Base-by-base conservation (phyloP, 164 flowering plant species). In the Tetrastigma voinierianum region DNA sequence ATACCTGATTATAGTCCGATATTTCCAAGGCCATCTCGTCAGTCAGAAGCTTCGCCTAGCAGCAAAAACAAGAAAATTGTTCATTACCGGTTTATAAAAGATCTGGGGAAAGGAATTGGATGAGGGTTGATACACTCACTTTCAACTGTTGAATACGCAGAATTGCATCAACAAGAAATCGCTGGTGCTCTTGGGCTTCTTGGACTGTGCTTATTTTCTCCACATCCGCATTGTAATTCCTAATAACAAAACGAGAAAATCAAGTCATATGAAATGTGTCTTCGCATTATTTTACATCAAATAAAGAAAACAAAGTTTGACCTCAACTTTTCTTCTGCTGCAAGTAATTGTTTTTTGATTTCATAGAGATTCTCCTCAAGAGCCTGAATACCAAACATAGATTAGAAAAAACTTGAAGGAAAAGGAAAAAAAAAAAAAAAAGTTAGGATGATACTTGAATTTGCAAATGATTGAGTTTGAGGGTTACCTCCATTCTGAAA, bases 141-240 rank as follows among this genome's bases (percentile, higher is more conserved):
- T 62, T 62, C 55, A 62, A 14, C 56, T 49, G 66, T 49, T 62
- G 56, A 6, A 49, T 48, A 49, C 17, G 54, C 3, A 16, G 56
- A 48, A 62, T 49, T 4, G 66, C 66, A 62, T 62, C 55, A 15
- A 49, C 10, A 14, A 62, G 52, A 49, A 24, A 49, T 10, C 49
- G 55, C 18, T 62, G 43, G 45, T 62, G 18, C 18, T 3, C 14
- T 51, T 62, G 66, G 8, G 46, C 55, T 24, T 62, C 55, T 23
- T 49, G 45, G 24, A 49, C 21, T 14, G 66, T 48, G 25, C 20
- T 49, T 44, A 62, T 49, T 9, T 62, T 51, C 25, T 51, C 66
- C 10, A 21, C 25, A 24, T 62, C 45, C 15, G 55, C 46, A 9
- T 62, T 49, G 45, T 49, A 62, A n/a, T 23, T 21, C 66, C 66